Percentiles rank a stretch among this genome's conserved stretches.
These are phyloP conservation scores for Daldinia caldariorum DNA, from an alignment of 495 filamentous ascomycete genomes.

Conservation along the genomic window DNA sequence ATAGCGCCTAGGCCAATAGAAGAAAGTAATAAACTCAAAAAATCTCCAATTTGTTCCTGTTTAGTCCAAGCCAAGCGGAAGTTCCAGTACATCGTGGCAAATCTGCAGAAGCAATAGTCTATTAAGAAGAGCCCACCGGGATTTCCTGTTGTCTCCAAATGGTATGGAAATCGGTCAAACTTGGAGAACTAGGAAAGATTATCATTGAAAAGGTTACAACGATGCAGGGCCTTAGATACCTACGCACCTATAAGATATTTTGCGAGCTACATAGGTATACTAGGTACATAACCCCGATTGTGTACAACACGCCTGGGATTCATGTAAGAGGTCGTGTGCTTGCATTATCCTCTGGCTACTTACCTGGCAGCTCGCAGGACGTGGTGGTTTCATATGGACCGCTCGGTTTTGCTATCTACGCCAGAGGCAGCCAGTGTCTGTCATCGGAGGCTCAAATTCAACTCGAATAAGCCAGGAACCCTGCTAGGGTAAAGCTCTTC, in stretches of 20 bases:
- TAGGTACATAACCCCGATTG: constrained; percentile 4
- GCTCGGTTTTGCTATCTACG: constrained; percentile 13
- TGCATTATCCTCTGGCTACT: not conserved
- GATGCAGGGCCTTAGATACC: not conserved
- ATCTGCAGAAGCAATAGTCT: not conserved
- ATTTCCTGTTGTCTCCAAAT: not conserved
- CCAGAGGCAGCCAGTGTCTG: constrained; percentile 11
- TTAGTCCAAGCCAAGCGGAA: not conserved
- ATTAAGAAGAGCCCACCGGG: not conserved
- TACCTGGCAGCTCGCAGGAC: constrained; percentile 6
- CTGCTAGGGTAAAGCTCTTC: not conserved
- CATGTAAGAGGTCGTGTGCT: constrained; percentile 19
- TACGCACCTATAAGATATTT: not conserved
- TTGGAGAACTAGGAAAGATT: not conserved
- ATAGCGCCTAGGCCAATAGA: not conserved
- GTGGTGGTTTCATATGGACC: not conserved
- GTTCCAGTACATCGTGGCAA: not conserved
- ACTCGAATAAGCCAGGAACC: not conserved
- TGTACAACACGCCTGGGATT: not conserved
- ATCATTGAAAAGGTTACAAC: not conserved
- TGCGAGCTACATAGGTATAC: constrained; percentile 11
- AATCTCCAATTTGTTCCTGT: not conserved
- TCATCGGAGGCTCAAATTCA: not conserved
- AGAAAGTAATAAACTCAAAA: not conserved
- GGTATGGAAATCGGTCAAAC: not conserved